Percentiles rank a stretch among this genome's conserved stretches.
These are phyloP conservation scores for Xylaria longipes DNA, from an alignment of 495 filamentous ascomycete genomes.

Conservation along the genomic window DNA sequence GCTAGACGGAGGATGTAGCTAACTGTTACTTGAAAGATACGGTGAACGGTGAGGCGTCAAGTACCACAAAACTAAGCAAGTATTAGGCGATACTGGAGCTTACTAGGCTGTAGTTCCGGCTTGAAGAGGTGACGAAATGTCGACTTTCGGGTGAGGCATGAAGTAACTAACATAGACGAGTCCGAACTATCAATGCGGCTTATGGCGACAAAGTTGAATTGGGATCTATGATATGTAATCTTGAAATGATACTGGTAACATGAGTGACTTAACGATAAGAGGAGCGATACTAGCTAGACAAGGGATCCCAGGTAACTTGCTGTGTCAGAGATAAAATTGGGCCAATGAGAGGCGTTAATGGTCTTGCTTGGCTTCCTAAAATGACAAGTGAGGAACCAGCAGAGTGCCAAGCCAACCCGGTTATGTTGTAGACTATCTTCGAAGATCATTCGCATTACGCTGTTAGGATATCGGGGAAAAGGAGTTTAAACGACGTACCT, in stretches of 20 bases:
- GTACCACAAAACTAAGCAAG: neutral
- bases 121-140: neutral
- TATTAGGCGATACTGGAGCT: constrained; percentile 8
- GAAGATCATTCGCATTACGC: neutral
- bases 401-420: too few species aligned
- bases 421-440: neutral
- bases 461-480: neutral
- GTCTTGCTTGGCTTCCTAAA: constrained; percentile 13
- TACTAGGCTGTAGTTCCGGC: neutral
- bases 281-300: neutral
- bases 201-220: neutral
- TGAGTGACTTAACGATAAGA: constrained; percentile 9
- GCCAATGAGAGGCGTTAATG: constrained; percentile 14
- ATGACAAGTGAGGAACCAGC: constrained; percentile 18
- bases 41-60: neutral
- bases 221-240: neutral
- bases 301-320: neutral
- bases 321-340: neutral
- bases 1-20: neutral
- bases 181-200: neutral
- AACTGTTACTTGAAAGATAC: neutral
- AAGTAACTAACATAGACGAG: neutral
- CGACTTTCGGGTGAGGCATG: neutral
- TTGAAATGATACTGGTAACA: neutral
- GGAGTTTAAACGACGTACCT: neutral